phyloP scores from a whole-genome alignment of 352 stramenopile genomes.

The Globisporangium echinulatum region DNA sequence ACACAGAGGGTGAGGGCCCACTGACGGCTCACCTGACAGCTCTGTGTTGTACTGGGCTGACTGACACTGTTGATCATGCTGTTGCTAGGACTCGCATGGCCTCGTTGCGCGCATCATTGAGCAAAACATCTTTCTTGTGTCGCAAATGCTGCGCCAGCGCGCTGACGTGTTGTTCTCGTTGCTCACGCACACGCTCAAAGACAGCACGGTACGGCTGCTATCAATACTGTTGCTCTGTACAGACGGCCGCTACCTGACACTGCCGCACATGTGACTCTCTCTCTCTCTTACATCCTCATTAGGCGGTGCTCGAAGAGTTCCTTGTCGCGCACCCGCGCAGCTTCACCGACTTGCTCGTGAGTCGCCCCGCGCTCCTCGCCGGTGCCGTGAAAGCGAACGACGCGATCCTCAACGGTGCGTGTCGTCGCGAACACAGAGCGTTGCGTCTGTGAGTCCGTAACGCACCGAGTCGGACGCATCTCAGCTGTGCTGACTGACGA shows the following conservation, averaged over 20 bases:
- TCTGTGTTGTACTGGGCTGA: too few relatives aligned
- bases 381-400: conserved; percentile 42
- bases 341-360: conserved; percentile 52
- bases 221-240: too few relatives aligned
- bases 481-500: too few relatives aligned
- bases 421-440: background rate
- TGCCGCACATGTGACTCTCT: background rate
- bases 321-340: conserved; percentile 52
- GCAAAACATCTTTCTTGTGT: conserved; percentile 66
- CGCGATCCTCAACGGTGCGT: conserved; percentile 44
- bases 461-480: too few relatives aligned
- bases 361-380: conserved; percentile 39
- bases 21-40: too few relatives aligned
- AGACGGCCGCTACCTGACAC: too few relatives aligned
- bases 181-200: conserved; percentile 52
- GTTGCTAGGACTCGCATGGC: conserved; percentile 33
- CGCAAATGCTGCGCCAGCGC: conserved; percentile 45
- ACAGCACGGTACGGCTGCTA: conserved; percentile 35
- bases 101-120: conserved; percentile 62
- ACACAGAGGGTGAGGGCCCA: background rate
- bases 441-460: background rate
- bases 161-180: conserved; percentile 46
- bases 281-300: background rate
- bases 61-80: background rate
- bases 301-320: conserved; percentile 65